Evolutionary conservation across 139 green algal species (phyloP), one percentile per base, ranked within the genome.

Genomic region (Micromonas pusilla): DNA sequence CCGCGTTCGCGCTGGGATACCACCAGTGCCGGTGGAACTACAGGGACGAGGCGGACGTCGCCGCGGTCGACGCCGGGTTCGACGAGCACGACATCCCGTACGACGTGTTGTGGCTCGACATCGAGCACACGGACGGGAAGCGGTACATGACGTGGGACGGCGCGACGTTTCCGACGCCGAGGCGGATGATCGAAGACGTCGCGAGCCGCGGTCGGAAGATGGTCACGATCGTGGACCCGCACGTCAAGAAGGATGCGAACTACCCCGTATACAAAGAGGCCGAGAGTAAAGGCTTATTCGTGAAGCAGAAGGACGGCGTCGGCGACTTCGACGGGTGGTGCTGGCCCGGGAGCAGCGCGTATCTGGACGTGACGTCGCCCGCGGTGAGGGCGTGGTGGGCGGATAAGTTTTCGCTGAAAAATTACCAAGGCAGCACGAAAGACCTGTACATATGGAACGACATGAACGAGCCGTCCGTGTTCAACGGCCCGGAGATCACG

Each of bases 1-100:
- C 96, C 85, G 80, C 94, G 13, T 99, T 98, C 70, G 76, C 90
- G 0, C 81, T 99, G 25, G 95, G 88, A 3, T 99, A 98, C 86
- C 96, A 99, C 85, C 95, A 98, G 87, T 98, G 93, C 85, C 87
- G 95, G 19, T 99, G 96, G 96, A 99, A 99, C 88, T 99, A 99
- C 87, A 92, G 80, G 30, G 81, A 88, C 71, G 84, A 88, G 76
- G 83, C 82, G 32, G 92, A 97, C 80, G 88, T 92, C 0, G 54
- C 39, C 38, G 77, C 73, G 26, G 93, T 98, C 38, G 88, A 97
- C 79, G 85, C 82, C 2, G 88, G 87, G 28, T 97, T 97, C 80
- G 93, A 97, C 79, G 64, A 87, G 36, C 86, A 97, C 77, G 88
- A 89, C 73, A 97, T 99, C 37, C 96, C 96, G 2, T 98, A 97